A percentile compares a stretch with the other conserved stretches of the same genome.
phyloP scores from a whole-genome alignment of 2,329 filamentous ascomycete genomes.

The Ophiostoma ips region DNA sequence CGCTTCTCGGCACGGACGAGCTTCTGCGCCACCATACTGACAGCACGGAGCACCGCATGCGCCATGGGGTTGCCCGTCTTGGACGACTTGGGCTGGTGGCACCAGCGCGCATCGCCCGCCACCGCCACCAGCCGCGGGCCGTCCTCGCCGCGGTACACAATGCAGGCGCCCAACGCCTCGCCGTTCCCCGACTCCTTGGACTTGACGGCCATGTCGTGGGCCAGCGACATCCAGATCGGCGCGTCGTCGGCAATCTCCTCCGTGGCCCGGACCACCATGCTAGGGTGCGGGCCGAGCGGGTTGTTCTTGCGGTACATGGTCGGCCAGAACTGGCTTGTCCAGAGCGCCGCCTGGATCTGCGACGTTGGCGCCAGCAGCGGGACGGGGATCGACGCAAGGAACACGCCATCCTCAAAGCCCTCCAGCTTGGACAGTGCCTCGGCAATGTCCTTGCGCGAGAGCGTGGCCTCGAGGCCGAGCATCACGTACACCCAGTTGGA shows the following conservation, averaged over 20 bases:
- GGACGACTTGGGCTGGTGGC: slow-evolving; percentile 33
- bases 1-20: slow-evolving; percentile 41
- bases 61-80: slow-evolving; percentile 58
- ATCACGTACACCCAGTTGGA: slow-evolving; percentile 47
- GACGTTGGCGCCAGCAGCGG: slow-evolving; percentile 64
- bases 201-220: slow-evolving; percentile 47
- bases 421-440: slow-evolving; percentile 33
- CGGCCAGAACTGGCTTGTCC: slow-evolving; percentile 70
- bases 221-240: slow-evolving; percentile 53
- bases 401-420: slow-evolving; percentile 35
- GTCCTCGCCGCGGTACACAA: slow-evolving; percentile 48
- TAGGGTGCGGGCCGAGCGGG: slow-evolving; percentile 70
- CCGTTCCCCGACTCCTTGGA: slow-evolving; percentile 45
- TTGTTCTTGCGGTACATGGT: slow-evolving; percentile 79
- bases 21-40: slow-evolving; percentile 68
- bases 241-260: slow-evolving; percentile 53
- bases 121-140: slow-evolving; percentile 50
- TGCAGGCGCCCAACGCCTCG: slow-evolving; percentile 58
- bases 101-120: slow-evolving; percentile 64
- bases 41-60: slow-evolving; percentile 63
- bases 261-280: slow-evolving; percentile 55
- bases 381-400: slow-evolving; percentile 51
- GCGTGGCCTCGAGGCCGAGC: slow-evolving; percentile 34
- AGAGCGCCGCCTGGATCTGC: slow-evolving; percentile 57
- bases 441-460: slow-evolving; percentile 40